Conservation (phyloP, 2,329 filamentous ascomycete species). For the Stemphylium lycopersici region DNA sequence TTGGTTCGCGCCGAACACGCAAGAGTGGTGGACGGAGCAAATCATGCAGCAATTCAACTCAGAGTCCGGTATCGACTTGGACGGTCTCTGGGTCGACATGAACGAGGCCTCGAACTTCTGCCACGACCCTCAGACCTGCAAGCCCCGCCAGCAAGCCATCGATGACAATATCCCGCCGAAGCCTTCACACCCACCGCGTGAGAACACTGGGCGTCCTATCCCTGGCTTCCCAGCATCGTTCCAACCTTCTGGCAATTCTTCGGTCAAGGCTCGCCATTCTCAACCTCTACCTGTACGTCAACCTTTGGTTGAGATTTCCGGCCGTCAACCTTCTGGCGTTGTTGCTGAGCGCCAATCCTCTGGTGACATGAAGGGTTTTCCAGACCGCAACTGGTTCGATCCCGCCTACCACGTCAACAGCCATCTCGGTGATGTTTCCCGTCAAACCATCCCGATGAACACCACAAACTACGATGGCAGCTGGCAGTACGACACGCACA, state of each 20-base stretch:
- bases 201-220: conserved; percentile 65
- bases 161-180: conserved; percentile 62
- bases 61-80: conserved; percentile 72
- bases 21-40: conserved; percentile 72
- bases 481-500: conserved; percentile 76
- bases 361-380: conserved; percentile 61
- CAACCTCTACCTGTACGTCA: neutral
- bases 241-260: conserved; percentile 58
- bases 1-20: conserved; percentile 72
- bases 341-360: conserved; percentile 18
- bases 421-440: conserved; percentile 55
- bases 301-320: neutral
- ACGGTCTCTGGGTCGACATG: conserved; percentile 68
- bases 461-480: conserved; percentile 71
- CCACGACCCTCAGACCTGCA: conserved; percentile 52
- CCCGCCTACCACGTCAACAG: conserved; percentile 72
- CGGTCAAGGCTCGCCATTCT: conserved; percentile 9
- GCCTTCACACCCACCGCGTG: conserved; percentile 60
- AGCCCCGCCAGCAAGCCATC: conserved; percentile 46
- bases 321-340: neutral
- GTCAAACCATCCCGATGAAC: conserved; percentile 66
- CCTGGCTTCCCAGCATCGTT: conserved; percentile 73
- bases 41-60: conserved; percentile 69
- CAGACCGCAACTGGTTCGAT: conserved; percentile 66
- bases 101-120: conserved; percentile 51